Evolutionary conservation across 176 grass and related monocot genomes (phyloP), one percentile per base, ranked within the genome.

Genomic region (Neostapfia colusana): DNA sequence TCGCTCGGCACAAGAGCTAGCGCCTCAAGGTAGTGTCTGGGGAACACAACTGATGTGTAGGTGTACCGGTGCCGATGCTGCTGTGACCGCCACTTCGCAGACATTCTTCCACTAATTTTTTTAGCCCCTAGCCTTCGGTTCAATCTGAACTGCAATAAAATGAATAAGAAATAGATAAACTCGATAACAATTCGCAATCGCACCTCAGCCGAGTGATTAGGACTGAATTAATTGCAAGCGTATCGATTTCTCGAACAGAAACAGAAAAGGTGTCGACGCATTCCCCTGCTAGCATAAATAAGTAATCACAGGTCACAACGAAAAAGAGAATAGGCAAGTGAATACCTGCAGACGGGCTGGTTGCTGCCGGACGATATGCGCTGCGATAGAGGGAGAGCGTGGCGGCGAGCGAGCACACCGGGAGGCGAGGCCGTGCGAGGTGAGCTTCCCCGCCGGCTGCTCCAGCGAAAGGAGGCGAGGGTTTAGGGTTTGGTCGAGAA

Each of bases 11-110:
- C 77, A 16, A 65, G 65, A 66, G 90, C 49, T 0, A 98, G 79
- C 20, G 87, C 69, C 34, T 98, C 87, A 45, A 73, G 63, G 61
- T 89, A 98, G 72, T 84, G 72, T 55, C 79, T 94, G 25, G 95
- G 89, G 60, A 98, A 92, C 35, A 90, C 85, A 16, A 98, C 87
- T 11, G 89, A 98, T 57, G 82, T 88, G 82, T 98, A 98, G 46
- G 91, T 94, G 79, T 98, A 98, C 36, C 81, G 80, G 67, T 98
- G 95, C 45, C 91, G 82, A 42, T 94, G 91, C 73, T 98, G 95
- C 79, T 90, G 73, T 2, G 95, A 93, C 36, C 95, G 91, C 95
- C 95, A 98, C 72, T 98, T 94, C 1, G 89, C 34, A 0, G 95
- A 98, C 91, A 98, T 98, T 70, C 21, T 79, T 77, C 80, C 57